These are phyloP conservation scores for Potentilla sterilis DNA, from an alignment of 306 rosid genomes.

Conservation along the genomic window DNA sequence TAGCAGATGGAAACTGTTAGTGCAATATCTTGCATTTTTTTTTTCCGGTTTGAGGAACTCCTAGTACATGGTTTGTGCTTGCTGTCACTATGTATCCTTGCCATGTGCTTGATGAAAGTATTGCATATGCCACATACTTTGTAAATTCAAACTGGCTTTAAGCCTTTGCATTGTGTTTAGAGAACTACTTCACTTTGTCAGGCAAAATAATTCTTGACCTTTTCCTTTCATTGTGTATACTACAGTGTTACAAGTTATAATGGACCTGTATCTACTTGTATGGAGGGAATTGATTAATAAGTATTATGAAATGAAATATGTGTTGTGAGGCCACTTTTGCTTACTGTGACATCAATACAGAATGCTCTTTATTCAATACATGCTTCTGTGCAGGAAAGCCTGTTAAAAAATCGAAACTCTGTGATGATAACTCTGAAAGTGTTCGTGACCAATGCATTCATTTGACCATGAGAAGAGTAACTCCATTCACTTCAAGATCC, in stretches of 20 bases:
- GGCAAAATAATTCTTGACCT: not conserved
- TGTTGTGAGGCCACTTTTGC: not conserved
- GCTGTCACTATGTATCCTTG: not conserved
- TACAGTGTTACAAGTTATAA: not conserved
- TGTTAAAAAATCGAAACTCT: constrained; percentile 29
- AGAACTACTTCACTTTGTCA: not conserved
- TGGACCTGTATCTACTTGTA: not conserved
- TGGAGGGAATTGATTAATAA: not conserved
- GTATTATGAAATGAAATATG: not conserved
- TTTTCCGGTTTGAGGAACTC: not conserved
- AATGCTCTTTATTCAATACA: constrained; percentile 20
- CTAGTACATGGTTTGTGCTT: not conserved
- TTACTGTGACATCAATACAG: constrained; percentile 1
- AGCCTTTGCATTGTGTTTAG: not conserved
- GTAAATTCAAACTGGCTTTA: not conserved
- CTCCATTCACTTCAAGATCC: constrained; percentile 28
- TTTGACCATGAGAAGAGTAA: constrained; percentile 28
- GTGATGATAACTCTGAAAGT: constrained; percentile 24
- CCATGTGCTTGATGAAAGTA: not conserved
- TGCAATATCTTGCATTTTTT: not conserved
- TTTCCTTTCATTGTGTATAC: not conserved
- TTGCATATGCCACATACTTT: not conserved
- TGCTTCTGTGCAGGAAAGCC: constrained; percentile 37
- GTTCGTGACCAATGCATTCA: constrained; percentile 2
- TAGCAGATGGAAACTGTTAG: not conserved